These are phyloP conservation scores for Penicillium cosmopolitanum DNA, from an alignment of 495 filamentous ascomycete species.

Conservation along the genomic window DNA sequence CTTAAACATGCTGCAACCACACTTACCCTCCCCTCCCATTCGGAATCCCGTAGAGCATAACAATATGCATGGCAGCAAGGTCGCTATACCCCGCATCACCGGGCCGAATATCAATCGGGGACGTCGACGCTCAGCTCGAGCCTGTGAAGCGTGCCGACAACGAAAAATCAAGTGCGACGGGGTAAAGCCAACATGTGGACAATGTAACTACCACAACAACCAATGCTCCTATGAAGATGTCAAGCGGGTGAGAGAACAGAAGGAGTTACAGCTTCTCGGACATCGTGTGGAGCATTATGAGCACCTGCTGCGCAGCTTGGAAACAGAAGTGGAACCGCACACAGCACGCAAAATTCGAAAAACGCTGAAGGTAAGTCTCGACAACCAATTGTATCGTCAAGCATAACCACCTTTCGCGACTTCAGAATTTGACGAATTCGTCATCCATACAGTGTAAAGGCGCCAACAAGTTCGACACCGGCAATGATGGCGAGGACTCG, in stretches of 20 bases:
- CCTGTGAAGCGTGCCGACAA: constrained; percentile 74
- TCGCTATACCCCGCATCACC: constrained; percentile 39
- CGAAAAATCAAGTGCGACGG: constrained; percentile 67
- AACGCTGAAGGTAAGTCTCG: constrained; percentile 33
- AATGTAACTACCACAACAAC: constrained; percentile 55
- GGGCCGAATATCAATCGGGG: constrained; percentile 5
- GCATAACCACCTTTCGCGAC: neutral
- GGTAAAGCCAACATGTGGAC: constrained; percentile 53
- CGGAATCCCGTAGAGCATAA: neutral
- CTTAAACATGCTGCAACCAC: constrained; percentile 4
- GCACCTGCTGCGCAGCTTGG: constrained; percentile 42
- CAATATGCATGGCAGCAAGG: constrained; percentile 24
- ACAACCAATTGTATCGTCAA: neutral
- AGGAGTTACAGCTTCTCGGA: constrained; percentile 42
- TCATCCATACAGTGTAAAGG: constrained; percentile 9
- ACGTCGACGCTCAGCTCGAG: constrained; percentile 50
- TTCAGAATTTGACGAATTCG: constrained; percentile 8
- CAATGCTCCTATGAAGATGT: constrained; percentile 57
- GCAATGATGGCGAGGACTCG: constrained; percentile 37
- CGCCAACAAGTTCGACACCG: constrained; percentile 8
- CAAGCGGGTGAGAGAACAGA: constrained; percentile 62
- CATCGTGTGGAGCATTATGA: constrained; percentile 52
- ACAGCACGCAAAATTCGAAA: constrained; percentile 40
- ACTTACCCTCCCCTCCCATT: neutral
- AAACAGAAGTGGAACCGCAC: constrained; percentile 31